Conservation (phyloP, 306 rosid genomes). For the Quercus cerris region DNA sequence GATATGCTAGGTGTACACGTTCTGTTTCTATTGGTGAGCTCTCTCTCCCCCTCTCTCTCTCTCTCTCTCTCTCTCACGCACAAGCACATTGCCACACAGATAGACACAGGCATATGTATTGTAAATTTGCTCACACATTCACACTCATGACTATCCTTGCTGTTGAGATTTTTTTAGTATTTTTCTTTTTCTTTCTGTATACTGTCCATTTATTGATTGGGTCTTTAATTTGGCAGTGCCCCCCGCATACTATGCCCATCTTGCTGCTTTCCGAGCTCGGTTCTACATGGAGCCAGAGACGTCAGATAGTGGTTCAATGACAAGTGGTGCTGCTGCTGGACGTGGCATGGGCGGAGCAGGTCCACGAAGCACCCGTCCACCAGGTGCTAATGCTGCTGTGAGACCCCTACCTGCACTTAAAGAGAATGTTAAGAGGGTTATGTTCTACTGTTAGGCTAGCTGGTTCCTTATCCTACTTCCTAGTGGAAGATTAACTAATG, state of each 20-base stretch:
- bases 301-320: conserved; percentile 84
- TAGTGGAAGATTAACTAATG: background rate
- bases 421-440: conserved; percentile 86
- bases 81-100: background rate
- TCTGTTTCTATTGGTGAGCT: conserved; percentile 91
- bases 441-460: conserved; percentile 71
- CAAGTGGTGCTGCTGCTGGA: conserved; percentile 67
- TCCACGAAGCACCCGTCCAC: conserved; percentile 54
- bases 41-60: background rate
- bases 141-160: background rate
- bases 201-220: background rate
- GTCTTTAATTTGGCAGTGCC: conserved; percentile 58
- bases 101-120: background rate
- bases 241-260: conserved; percentile 92
- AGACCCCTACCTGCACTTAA: conserved; percentile 85
- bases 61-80: background rate
- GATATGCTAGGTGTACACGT: conserved; percentile 92
- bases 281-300: conserved; percentile 94
- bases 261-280: conserved; percentile 93
- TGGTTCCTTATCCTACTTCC: background rate
- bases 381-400: conserved; percentile 66
- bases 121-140: background rate
- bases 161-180: background rate
- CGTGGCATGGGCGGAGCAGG: conserved; percentile 48
- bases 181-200: too few species aligned